Evolutionary conservation across 139 green algal genomes (phyloP).

Genomic region (Eudorina sp.): DNA sequence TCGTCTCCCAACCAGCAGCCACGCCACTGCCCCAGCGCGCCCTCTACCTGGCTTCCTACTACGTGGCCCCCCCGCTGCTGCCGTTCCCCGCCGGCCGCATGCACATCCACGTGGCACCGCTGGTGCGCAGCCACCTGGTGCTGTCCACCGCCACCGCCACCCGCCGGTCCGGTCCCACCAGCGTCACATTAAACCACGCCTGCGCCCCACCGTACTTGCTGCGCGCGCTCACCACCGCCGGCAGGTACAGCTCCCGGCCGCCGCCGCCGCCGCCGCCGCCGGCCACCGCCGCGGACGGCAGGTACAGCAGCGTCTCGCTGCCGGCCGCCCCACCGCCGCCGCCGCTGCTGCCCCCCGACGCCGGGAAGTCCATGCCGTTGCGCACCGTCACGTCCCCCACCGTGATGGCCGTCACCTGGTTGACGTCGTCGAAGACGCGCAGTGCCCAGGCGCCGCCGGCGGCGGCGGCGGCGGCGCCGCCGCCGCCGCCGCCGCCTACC

Average conservation of each 20-base stretch:
- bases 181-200: neutral
- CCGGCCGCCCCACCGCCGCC: no score
- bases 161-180: neutral
- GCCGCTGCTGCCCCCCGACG: neutral
- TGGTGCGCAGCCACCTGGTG: no score
- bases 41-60: no score
- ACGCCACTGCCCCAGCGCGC: no score
- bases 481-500: neutral
- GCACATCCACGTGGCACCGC: no score
- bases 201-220: neutral
- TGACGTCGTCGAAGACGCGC: neutral
- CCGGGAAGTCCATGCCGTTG: constrained; percentile 9
- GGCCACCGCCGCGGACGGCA: no score
- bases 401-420: neutral
- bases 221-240: neutral
- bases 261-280: neutral
- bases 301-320: neutral
- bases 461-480: neutral
- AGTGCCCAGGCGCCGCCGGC: neutral
- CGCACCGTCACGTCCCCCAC: constrained; percentile 36
- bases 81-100: no score
- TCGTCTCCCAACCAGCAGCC: no score
- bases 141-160: no score
- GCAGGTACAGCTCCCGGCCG: neutral
- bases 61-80: no score